These are phyloP conservation scores for Rachicladosporium sp. DNA, from an alignment of 2,329 filamentous ascomycete species.

Conservation along the genomic window DNA sequence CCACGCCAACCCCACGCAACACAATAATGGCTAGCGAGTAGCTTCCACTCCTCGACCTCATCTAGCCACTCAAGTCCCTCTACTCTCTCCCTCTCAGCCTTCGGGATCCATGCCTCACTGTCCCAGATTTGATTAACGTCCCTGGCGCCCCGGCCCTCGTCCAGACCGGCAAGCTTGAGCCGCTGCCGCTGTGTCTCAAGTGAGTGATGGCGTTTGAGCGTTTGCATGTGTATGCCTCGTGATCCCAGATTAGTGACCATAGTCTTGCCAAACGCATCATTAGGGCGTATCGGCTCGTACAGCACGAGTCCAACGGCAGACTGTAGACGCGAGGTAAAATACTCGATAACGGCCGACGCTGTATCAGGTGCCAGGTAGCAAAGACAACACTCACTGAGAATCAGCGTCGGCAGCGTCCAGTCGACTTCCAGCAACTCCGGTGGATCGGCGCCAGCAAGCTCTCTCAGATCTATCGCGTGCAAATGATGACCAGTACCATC, in stretches of 20 bases:
- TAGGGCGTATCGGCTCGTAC: conserved; percentile 78
- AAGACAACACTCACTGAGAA: conserved; percentile 91
- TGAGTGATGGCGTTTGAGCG: conserved; percentile 59
- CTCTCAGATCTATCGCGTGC: conserved; percentile 55
- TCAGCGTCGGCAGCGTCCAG: conserved; percentile 57
- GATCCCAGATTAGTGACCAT: conserved; percentile 85
- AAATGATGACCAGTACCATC: conserved; percentile 32
- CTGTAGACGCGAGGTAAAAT: conserved; percentile 22
- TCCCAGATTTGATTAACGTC: conserved; percentile 54
- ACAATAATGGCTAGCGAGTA: conserved; percentile 80
- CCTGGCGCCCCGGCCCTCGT: conserved; percentile 40
- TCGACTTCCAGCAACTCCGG: conserved; percentile 33
- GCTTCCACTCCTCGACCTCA: conserved; percentile 86
- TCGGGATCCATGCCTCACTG: conserved; percentile 57
- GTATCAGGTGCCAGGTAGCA: conserved; percentile 65
- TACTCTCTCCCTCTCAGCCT: conserved; percentile 65
- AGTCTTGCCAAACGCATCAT: conserved; percentile 77
- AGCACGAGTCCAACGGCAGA: conserved; percentile 52
- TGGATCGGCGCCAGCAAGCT: conserved; percentile 30
- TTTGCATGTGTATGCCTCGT: conserved; percentile 73
- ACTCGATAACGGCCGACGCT: conserved; percentile 38
- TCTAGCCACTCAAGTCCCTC: conserved; percentile 76
- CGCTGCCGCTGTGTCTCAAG: conserved; percentile 56
- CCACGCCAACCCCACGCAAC: conserved; percentile 83
- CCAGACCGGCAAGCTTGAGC: conserved; percentile 55